Conservation (phyloP, 2,329 filamentous ascomycete genomes). For the Sporothrix pallida region DNA sequence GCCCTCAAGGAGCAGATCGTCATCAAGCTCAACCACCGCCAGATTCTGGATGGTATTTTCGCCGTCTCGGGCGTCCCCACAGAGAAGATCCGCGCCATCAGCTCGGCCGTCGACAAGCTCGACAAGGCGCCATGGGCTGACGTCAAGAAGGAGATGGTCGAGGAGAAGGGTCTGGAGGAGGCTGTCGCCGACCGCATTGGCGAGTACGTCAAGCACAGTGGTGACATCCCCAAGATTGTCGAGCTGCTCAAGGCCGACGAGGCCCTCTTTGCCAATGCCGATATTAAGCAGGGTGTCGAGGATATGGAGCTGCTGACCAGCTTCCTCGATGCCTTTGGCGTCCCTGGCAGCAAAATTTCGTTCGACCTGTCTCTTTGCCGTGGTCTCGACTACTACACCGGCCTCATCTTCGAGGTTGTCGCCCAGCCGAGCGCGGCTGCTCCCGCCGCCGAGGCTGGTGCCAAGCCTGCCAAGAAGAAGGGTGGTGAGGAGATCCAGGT, state of each 20-base stretch:
- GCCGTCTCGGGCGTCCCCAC: conserved; percentile 85
- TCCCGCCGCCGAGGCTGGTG: conserved; percentile 36
- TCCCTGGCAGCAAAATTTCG: conserved; percentile 71
- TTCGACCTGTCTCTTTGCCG: conserved; percentile 91
- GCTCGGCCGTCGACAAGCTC: conserved; percentile 92
- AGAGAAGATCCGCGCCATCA: conserved; percentile 87
- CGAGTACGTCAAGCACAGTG: conserved; percentile 65
- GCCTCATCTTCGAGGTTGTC: conserved; percentile 83
- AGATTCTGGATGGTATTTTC: conserved; percentile 92
- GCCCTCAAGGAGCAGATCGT: conserved; percentile 72
- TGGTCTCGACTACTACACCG: conserved; percentile 66
- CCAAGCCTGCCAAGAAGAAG: conserved; percentile 40
- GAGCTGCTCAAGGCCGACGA: conserved; percentile 71
- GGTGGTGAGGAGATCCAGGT: conserved; percentile 59
- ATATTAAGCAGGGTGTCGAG: conserved; percentile 77
- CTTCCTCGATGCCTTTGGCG: conserved; percentile 79
- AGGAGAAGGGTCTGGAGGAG: conserved; percentile 80
- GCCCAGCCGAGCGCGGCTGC: conserved; percentile 43
- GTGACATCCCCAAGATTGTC: conserved; percentile 65
- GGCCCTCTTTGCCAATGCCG: conserved; percentile 70
- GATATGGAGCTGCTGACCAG: conserved; percentile 82
- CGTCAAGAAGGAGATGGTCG: conserved; percentile 89
- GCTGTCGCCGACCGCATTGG: conserved; percentile 87
- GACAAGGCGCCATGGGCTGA: conserved; percentile 91
- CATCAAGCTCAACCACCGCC: conserved; percentile 94